Evolutionary conservation across 441 rosid genomes (phyloP), one percentile per base, ranked within the genome.

Genomic region (Brassica balearica): DNA sequence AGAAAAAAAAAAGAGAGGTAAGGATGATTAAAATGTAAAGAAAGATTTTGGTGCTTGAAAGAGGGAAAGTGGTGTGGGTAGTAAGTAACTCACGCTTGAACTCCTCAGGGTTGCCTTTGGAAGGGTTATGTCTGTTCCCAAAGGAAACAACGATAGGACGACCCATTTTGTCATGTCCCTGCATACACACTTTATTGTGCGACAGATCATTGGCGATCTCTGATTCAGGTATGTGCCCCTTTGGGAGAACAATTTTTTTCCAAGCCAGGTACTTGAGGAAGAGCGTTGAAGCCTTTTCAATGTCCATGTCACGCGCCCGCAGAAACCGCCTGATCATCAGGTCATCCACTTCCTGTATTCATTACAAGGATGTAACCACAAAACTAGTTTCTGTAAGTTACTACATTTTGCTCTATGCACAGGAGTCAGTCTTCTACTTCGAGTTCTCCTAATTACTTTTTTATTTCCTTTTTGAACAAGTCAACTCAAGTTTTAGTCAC

Each of bases 291-390:
- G 97, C 97, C 82, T 90, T 95, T 82, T 92, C 95, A 12, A 95
- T 84, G 77, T 95, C 98, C 1, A 86, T 79, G 70, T 95, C 95
- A 12, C 97, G 90, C 67, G 98, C 98, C n/a, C 96, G 75, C 65
- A 95, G 82, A 83, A 95, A 95, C 81, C 99, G 84, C 79, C 97
- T 73, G 69, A 95, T 79, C 93, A 83, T 87, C 56, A 86, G 83
- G 81, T 92, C 98, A 86, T 95, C 97, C 59, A 76, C 90, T 68
- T 90, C 90, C 65, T 61, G 34, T 20, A 51, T 53, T 15, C 56
- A 34, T 38, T 36, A 6, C 8, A 7, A 36, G 9, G 3, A 48
- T 4, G 56, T 14, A n/a, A 48, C 56, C 34, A 48, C 20, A 53
- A 53, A 53, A 53, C 59, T 53, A 53, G 3, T 12, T 38, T 38